Evolutionary conservation across 2,329 filamentous ascomycete species (phyloP).

Genomic region (Sclerotinia nivalis): DNA sequence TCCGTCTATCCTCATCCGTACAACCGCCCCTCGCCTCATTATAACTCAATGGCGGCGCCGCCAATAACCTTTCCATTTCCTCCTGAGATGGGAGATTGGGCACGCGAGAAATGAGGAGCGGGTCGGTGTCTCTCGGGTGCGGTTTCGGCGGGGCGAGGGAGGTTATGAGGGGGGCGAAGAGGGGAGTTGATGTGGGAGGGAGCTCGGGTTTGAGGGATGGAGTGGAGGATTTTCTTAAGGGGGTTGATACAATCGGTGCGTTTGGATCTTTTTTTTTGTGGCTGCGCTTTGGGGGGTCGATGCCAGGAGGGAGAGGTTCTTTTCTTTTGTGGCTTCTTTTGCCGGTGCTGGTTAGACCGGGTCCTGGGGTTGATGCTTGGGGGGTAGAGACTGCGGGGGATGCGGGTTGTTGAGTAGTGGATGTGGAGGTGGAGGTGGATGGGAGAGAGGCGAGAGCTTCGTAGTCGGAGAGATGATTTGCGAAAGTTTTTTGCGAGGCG

Average conservation of each 20-base stretch:
- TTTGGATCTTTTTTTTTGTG: slow-evolving; percentile 38
- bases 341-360: slow-evolving; percentile 34
- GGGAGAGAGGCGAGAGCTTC: slow-evolving; percentile 58
- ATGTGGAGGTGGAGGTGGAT: slow-evolving; percentile 41
- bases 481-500: slow-evolving; percentile 78
- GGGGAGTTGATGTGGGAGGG: slow-evolving; percentile 23
- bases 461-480: slow-evolving; percentile 79
- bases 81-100: slow-evolving; percentile 59
- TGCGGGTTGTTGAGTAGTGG: slow-evolving; percentile 31
- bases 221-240: not conserved
- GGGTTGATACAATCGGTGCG: slow-evolving; percentile 18
- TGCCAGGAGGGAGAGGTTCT: not conserved
- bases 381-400: slow-evolving; percentile 34
- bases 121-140: slow-evolving; percentile 55
- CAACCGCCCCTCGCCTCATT: slow-evolving; percentile 58
- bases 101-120: slow-evolving; percentile 58
- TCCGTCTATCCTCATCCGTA: slow-evolving; percentile 46
- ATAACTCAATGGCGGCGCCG: slow-evolving; percentile 66
- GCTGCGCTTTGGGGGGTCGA: slow-evolving; percentile 18
- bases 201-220: not conserved
- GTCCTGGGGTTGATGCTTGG: slow-evolving; percentile 21
- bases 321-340: slow-evolving; percentile 28
- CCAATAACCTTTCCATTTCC: slow-evolving; percentile 64
- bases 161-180: slow-evolving; percentile 42
- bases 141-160: slow-evolving; percentile 29